Base-by-base conservation (phyloP, 2,329 filamentous ascomycete species). In the Sphaceloma murrayae region DNA sequence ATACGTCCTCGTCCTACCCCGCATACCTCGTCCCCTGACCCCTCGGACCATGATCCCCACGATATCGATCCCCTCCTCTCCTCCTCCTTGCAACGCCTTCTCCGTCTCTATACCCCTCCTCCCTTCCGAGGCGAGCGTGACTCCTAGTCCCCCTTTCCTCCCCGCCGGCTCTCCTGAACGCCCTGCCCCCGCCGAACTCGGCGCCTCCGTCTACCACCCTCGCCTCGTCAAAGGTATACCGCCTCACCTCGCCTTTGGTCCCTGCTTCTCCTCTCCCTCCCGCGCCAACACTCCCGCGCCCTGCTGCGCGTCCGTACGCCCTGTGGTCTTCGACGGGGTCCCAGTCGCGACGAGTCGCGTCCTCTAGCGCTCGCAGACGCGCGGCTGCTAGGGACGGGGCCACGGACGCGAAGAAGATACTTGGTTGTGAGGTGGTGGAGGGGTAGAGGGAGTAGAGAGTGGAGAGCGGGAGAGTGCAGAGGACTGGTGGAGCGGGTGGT, bases 401-500 rank as follows among this genome's bases (percentile, higher is more conserved):
- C 0, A 86, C 83, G 2, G 82, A 77, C 32, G 74, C 66, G 60
- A 69, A 82, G 60, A 82, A 82, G 10, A 83, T 61, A 50, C 75
- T 74, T 1, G 79, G 79, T 54, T 80, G 80, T 0, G 75, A 62
- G 2, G 64, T 66, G 0, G 79, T 82, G 13, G 67, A 76, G 33
- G 62, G 59, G 59, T 82, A 82, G 9, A 77, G 67, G 24, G 34
- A 38, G 18, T 19, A 19, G n/a, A 38, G 19, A 9, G 40, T 11
- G 6, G 38, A n/a, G 38, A 31, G 39, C 14, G 39, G 39, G 27
- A 43, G 21, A n/a, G 34, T 7, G 17, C 16, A n/a, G n/a, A n/a
- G n/a, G n/a, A n/a, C n/a, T n/a, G n/a, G n/a, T n/a, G n/a, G n/a
- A n/a, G n/a, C n/a, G n/a, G n/a, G n/a, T n/a, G n/a, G n/a, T n/a